These are phyloP conservation scores for Stagonosporopsis vannaccii DNA, from an alignment of 2,329 filamentous ascomycete genomes.

Conservation along the genomic window DNA sequence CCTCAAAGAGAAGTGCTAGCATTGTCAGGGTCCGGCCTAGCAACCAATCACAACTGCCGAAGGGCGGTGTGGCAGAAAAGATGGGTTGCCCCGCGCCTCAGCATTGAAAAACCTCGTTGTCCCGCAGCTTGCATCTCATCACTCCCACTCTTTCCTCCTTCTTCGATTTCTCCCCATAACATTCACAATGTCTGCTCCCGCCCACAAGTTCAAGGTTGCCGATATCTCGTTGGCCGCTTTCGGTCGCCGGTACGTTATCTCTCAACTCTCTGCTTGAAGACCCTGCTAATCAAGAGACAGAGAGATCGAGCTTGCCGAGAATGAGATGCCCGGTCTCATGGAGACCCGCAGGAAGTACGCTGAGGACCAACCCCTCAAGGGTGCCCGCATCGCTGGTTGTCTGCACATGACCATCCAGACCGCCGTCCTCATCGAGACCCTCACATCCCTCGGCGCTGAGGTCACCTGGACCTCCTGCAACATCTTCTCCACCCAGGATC, in stretches of 20 bases:
- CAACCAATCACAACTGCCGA: conserved; percentile 19
- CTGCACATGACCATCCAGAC: conserved; percentile 99
- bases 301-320: conserved; percentile 96
- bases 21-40: conserved; percentile 12
- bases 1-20: conserved; percentile 6
- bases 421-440: conserved; percentile 98
- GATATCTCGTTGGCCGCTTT: conserved; percentile 97
- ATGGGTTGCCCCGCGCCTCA: conserved; percentile 10
- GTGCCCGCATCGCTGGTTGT: conserved; percentile 96
- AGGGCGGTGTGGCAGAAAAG: conserved; percentile 15
- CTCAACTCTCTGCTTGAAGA: neutral
- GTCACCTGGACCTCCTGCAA: conserved; percentile 99
- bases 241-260: conserved; percentile 72
- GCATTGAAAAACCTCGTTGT: conserved; percentile 20
- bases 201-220: conserved; percentile 96
- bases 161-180: conserved; percentile 18
- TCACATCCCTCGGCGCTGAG: conserved; percentile 92
- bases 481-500: conserved; percentile 99
- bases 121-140: conserved; percentile 25
- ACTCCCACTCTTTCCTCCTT: conserved; percentile 20
- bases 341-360: conserved; percentile 92
- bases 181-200: conserved; percentile 73
- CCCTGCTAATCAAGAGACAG: conserved; percentile 5
- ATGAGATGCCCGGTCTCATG: conserved; percentile 95
- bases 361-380: conserved; percentile 88